Evolutionary conservation across 2,329 filamentous ascomycete genomes (phyloP), one percentile per base, ranked within the genome.

Genomic region (Fusarium chlamydosporum): DNA sequence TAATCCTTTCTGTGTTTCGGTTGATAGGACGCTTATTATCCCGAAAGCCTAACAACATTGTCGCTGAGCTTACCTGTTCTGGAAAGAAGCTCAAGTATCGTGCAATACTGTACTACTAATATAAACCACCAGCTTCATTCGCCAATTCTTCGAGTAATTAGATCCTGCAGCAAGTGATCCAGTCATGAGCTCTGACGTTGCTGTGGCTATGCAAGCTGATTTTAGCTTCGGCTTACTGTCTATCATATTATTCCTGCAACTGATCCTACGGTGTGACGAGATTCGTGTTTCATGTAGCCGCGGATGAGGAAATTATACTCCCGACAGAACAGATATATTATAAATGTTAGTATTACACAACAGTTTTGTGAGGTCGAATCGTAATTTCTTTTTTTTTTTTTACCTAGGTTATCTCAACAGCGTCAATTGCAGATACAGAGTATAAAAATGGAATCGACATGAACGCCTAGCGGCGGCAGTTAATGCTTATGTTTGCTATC

Each of bases 131-230:
- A 35, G 20, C n/a, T 45, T 16, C 23, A 20, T 33, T 43, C 43
- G 34, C 40, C 18, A 33, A 31, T n/a, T 47, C 33, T 45, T 29
- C 6, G 23, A 29, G 29, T 29, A 29, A 29, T 29, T 29, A 29
- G 11, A 9, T 29, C 29, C 29, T 29, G 23, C 23, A 23, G 23
- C 23, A 23, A 23, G 23, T 23, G 23, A 23, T 23, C 23, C 23
- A 65, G 51, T 41, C 26, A 64, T 54, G 16, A 31, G 16, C 35
- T 60, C 18, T 31, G n/a, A 31, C 18, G 45, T 47, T 31, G 18
- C 29, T 47, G 58, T 29, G 60, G 60, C 58, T 57, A 38, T 57
- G 58, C 20, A 43, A 37, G 50, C 37, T 56, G 48, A 56, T 61
- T 23, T 33, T 42, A 62, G 59, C 46, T 62, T 41, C 56, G n/a